phyloP scores from a whole-genome alignment of 2,329 filamentous ascomycete genomes.

The Endothia cerciana region DNA sequence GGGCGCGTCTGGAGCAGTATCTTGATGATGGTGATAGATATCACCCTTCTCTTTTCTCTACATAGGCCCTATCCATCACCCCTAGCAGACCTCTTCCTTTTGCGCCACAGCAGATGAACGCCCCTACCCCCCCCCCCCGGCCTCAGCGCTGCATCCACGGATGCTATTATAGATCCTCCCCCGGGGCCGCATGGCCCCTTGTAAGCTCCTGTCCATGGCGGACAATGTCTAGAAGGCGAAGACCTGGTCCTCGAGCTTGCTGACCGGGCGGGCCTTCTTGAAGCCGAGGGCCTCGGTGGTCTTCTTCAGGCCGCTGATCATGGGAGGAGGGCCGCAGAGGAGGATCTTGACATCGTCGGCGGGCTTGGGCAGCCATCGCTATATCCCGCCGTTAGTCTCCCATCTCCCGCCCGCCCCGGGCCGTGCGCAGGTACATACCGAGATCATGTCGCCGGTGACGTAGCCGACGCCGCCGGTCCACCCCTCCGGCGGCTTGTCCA shows the following conservation, averaged over 20 bases:
- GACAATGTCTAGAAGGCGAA: constrained; percentile 78
- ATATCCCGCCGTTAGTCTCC: constrained; percentile 7
- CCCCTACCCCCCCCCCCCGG: background rate
- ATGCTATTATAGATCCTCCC: background rate
- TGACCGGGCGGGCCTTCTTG: constrained; percentile 89
- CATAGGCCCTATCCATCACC: constrained; percentile 8
- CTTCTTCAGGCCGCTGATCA: constrained; percentile 98
- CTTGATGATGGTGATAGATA: constrained; percentile 6
- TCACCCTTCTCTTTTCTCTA: constrained; percentile 11
- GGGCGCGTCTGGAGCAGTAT: background rate
- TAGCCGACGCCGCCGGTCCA: constrained; percentile 95
- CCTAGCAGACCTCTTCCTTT: background rate
- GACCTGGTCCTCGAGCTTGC: constrained; percentile 97
- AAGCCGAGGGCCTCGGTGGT: constrained; percentile 85
- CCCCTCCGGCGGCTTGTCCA: constrained; percentile 91
- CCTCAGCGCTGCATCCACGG: background rate
- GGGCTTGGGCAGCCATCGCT: constrained; percentile 81
- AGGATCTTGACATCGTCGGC: constrained; percentile 90
- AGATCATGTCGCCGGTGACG: constrained; percentile 94
- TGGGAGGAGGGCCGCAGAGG: constrained; percentile 92
- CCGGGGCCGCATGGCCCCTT: background rate
- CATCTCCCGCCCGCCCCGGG: background rate
- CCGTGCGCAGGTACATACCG: constrained; percentile 46
- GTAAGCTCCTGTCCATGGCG: background rate
- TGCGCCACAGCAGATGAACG: background rate